Conservation (phyloP, 169 alveolate genomes). For the Plasmodium gonderi region DNA sequence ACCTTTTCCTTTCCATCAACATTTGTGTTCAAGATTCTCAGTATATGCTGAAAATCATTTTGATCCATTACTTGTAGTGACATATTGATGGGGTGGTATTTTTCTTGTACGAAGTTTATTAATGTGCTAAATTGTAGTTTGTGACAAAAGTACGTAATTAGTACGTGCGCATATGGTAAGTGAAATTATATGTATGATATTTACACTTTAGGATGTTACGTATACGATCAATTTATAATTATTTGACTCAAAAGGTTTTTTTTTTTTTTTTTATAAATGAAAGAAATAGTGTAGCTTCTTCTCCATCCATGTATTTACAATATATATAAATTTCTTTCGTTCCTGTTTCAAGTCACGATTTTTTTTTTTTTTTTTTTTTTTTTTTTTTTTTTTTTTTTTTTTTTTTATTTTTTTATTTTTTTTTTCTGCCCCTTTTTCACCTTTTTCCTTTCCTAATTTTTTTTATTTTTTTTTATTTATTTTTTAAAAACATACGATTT, state of each 20-base stretch:
- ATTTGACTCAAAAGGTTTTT: no score
- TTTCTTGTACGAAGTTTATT: background rate
- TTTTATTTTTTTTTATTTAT: background rate
- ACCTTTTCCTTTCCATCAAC: slow-evolving; percentile 99
- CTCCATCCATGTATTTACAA: no score
- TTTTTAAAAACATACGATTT: background rate
- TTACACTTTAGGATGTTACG: no score
- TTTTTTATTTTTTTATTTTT: background rate
- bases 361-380: background rate
- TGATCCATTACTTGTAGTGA: slow-evolving; percentile 82
- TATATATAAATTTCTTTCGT: background rate
- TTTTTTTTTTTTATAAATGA: no score
- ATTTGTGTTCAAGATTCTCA: slow-evolving; percentile 99
- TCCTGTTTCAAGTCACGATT: background rate
- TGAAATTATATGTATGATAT: no score
- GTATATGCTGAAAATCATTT: slow-evolving; percentile 97
- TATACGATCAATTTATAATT: no score
- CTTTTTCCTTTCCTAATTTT: background rate
- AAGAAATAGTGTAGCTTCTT: no score
- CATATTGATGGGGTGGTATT: slow-evolving; percentile 68
- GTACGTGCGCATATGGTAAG: no score
- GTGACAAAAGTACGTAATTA: background rate
- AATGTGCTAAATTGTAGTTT: background rate
- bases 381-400: background rate
- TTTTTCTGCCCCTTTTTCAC: background rate